A percentile compares a stretch with the other conserved stretches of the same genome.
These are phyloP conservation scores for Aspergillus nomiae DNA, from an alignment of 2,329 filamentous ascomycete species.

Conservation along the genomic window DNA sequence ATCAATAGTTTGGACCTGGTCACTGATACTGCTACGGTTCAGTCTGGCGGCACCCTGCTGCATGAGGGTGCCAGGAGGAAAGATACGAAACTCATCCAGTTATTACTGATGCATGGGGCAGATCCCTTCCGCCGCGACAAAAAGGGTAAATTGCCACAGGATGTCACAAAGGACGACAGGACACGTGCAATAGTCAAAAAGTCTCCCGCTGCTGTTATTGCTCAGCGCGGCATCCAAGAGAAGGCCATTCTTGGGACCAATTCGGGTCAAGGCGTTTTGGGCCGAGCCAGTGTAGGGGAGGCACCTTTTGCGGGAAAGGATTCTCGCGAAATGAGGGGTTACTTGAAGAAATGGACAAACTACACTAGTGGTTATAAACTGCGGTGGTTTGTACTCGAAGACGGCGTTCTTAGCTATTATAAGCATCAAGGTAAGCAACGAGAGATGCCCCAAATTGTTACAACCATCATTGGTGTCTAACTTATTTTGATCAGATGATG, in stretches of 20 bases:
- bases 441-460: not conserved
- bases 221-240: constrained; percentile 93
- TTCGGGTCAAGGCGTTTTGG: constrained; percentile 59
- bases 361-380: constrained; percentile 97
- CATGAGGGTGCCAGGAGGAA: constrained; percentile 90
- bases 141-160: constrained; percentile 92
- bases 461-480: not conserved
- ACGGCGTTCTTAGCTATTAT: constrained; percentile 97
- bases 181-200: constrained; percentile 88
- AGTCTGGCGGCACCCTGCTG: constrained; percentile 85
- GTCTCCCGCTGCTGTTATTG: constrained; percentile 90
- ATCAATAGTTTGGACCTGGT: constrained; percentile 90
- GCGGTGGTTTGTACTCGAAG: constrained; percentile 96
- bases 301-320: constrained; percentile 72
- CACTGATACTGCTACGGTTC: constrained; percentile 74
- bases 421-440: constrained; percentile 74
- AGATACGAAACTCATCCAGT: constrained; percentile 84
- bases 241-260: constrained; percentile 87
- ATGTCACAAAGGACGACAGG: constrained; percentile 91
- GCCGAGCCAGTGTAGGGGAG: constrained; percentile 47
- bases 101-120: constrained; percentile 88
- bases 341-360: constrained; percentile 99
- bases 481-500: constrained; percentile 64
- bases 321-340: constrained; percentile 95
- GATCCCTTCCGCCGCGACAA: constrained; percentile 95